Percentiles rank a stretch among this genome's conserved stretches.
Conservation (phyloP, 2,329 filamentous ascomycete species). For the Pseudopithomyces chartarum region DNA sequence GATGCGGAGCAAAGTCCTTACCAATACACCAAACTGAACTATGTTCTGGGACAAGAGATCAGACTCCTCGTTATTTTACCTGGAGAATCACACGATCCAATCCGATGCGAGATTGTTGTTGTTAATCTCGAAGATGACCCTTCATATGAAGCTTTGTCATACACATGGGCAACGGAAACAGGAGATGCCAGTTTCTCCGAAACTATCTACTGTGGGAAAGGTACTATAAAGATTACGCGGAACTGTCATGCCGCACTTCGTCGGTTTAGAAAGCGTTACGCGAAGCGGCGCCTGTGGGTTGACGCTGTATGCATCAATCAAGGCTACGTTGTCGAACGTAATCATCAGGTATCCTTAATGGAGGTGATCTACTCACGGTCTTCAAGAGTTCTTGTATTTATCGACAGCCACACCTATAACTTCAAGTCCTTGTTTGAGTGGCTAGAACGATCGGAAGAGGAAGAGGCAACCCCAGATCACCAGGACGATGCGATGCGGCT, state of each 20-base stretch:
- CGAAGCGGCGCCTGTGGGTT: conserved; percentile 5
- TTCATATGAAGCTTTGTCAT: conserved; percentile 26
- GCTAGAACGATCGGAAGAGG: not conserved
- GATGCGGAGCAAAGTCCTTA: not conserved
- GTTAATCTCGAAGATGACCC: conserved; percentile 21
- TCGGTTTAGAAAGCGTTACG: not conserved
- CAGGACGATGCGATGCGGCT: not conserved
- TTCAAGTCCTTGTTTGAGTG: not conserved
- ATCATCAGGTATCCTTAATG: conserved; percentile 15
- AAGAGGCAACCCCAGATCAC: not conserved
- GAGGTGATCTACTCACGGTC: conserved; percentile 8
- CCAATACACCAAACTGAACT: conserved; percentile 13
- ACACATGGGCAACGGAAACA: conserved; percentile 20
- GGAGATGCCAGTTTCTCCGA: conserved; percentile 9
- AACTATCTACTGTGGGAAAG: not conserved
- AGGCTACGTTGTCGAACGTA: conserved; percentile 9
- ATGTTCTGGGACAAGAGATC: conserved; percentile 19
- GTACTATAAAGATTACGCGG: conserved; percentile 7
- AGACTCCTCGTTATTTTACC: conserved; percentile 15
- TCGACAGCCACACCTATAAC: not conserved
- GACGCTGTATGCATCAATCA: conserved; percentile 17
- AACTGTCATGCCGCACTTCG: conserved; percentile 17
- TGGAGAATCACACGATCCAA: conserved; percentile 3
- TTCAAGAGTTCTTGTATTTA: not conserved
- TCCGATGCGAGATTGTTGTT: conserved; percentile 17